These are phyloP conservation scores for Russula lepida DNA, from an alignment of 768 basidiomycete genomes.

Conservation along the genomic window DNA sequence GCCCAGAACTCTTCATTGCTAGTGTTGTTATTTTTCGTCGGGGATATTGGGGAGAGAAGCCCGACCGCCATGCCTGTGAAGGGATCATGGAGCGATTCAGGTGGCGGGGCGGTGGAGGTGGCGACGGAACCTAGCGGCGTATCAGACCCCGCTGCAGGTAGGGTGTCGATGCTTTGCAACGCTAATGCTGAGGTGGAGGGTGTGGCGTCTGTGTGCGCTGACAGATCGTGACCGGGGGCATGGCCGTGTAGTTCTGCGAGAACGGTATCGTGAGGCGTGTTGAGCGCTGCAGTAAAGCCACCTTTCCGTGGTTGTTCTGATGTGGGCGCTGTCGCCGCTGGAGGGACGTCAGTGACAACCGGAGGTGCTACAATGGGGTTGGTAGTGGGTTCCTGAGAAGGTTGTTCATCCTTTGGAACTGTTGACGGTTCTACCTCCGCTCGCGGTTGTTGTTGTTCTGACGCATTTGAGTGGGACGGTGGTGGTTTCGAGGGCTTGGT, in stretches of 20 bases:
- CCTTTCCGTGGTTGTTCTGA: constrained; percentile 22
- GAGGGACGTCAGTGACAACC: background rate
- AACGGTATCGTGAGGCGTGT: constrained; percentile 56
- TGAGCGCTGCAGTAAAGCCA: constrained; percentile 27
- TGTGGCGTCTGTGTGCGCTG: constrained; percentile 16
- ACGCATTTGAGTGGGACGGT: background rate
- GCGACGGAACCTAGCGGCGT: constrained; percentile 15
- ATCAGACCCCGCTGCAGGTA: constrained; percentile 17
- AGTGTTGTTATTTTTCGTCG: constrained; percentile 8
- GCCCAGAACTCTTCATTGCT: constrained; percentile 49
- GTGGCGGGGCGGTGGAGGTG: constrained; percentile 19
- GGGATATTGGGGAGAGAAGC: constrained; percentile 24
- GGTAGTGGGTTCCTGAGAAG: background rate
- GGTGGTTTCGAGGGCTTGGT: background rate
- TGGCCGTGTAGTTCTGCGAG: constrained; percentile 44
- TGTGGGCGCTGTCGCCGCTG: background rate
- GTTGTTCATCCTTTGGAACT: background rate
- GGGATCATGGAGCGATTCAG: constrained; percentile 37
- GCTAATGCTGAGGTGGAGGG: background rate
- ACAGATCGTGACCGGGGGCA: constrained; percentile 10
- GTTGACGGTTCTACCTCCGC: background rate
- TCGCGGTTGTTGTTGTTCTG: background rate
- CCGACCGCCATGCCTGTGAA: constrained; percentile 41
- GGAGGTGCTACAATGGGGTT: background rate
- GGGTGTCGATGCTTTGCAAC: constrained; percentile 11